Evolutionary conservation across 768 basidiomycete genomes (phyloP).

Genomic region (Cystofilobasidium ferigula): DNA sequence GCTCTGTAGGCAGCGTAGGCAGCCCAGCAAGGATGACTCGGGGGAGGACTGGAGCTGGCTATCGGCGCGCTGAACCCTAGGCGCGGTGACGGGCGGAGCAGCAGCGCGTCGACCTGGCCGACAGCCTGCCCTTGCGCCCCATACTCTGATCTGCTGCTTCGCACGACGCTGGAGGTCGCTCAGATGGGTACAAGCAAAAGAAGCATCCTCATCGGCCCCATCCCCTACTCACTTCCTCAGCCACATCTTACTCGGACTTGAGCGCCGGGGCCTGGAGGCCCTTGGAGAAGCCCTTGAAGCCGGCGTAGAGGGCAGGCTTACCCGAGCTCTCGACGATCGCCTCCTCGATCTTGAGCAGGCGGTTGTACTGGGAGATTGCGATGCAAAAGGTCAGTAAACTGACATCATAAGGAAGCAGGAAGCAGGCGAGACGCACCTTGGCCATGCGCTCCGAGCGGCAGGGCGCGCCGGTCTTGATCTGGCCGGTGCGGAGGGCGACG

Average conservation of each 20-base stretch:
- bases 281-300: slow-evolving; percentile 64
- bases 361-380: slow-evolving; percentile 32
- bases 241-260: slow-evolving; percentile 13
- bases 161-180: no score
- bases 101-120: no score
- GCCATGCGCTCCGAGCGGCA: slow-evolving; percentile 83
- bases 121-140: no score
- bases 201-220: no score
- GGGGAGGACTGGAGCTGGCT: no score
- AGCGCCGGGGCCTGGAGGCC: slow-evolving; percentile 57
- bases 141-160: no score
- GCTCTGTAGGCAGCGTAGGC: no score
- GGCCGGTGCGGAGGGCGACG: slow-evolving; percentile 57
- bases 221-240: no score
- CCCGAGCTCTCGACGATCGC: slow-evolving; percentile 50
- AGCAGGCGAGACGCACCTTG: slow-evolving; percentile 41
- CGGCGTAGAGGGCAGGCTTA: slow-evolving; percentile 57
- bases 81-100: no score
- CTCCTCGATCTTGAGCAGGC: slow-evolving; percentile 43
- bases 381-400: slow-evolving; percentile 8
- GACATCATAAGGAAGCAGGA: background rate
- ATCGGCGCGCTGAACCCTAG: no score
- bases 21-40: no score
- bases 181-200: no score
- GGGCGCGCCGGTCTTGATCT: slow-evolving; percentile 48